These are phyloP conservation scores for Ramaria sp. DNA, from an alignment of 768 basidiomycete genomes.

Conservation along the genomic window DNA sequence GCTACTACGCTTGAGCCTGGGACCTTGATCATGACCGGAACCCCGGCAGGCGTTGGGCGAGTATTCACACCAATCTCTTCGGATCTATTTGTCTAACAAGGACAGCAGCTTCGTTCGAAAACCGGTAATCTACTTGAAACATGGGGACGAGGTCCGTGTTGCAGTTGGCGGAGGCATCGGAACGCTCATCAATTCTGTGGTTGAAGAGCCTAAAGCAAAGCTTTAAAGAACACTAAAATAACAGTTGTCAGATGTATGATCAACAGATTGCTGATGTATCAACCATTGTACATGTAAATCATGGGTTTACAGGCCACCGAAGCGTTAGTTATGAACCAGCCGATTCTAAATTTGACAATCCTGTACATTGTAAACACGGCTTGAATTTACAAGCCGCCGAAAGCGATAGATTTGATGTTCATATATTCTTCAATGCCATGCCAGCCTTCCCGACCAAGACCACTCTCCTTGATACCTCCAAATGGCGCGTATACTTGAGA, in stretches of 20 bases:
- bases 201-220: conserved; percentile 41
- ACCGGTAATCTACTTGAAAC: conserved; percentile 57
- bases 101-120: conserved; percentile 72
- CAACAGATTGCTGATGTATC: background rate
- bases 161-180: conserved; percentile 69
- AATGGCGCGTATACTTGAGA: conserved; percentile 77
- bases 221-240: background rate
- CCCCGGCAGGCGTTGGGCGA: conserved; percentile 13
- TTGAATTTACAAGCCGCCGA: conserved; percentile 49
- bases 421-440: conserved; percentile 88
- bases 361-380: background rate
- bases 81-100: conserved; percentile 46
- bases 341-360: no score
- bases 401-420: conserved; percentile 70
- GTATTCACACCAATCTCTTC: background rate
- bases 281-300: background rate
- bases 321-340: no score
- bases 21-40: conserved; percentile 63
- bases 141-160: conserved; percentile 61
- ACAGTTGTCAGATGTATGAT: no score
- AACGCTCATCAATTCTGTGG: conserved; percentile 66
- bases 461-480: conserved; percentile 88
- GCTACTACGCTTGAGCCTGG: conserved; percentile 77
- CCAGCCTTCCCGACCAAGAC: conserved; percentile 73
- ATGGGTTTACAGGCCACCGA: no score